Base-by-base conservation (phyloP, 208 protist genomes). In the Porcisia hertigi region DNA sequence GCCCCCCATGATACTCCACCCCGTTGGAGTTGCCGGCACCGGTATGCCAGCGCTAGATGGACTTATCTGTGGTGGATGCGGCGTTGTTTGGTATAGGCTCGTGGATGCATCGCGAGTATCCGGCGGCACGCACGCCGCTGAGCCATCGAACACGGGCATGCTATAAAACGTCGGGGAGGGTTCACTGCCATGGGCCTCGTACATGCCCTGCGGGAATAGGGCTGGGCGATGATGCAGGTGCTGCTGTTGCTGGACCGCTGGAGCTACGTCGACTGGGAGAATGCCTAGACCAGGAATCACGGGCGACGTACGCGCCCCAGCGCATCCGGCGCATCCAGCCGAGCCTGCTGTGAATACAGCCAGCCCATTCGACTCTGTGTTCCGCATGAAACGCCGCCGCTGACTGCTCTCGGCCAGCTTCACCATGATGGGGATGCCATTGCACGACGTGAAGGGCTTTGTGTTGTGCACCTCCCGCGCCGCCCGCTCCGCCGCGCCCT, bases 381-480 rank as follows among this genome's bases (percentile, higher is more conserved):
- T 81, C 30, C 65, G 66, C 23, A 52, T 53, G 41, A 73, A 76
- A 6, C 77, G 77, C 3, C 77, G 71, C 3, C 75, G 75, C 69
- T 84, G 71, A 52, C 75, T 79, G 74, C 81, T 87, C 64, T 90
- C 86, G 1, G 88, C 85, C 3, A 92, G 79, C 74, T 92, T 93
- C 14, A 91, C 80, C 88, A 93, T 87, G 41, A 93, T 76, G 23
- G 88, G 88, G 23, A 93, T 82, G 62, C 81, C 80, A 52, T 83
- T 75, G 78, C 86, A 89, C 25, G 69, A 74, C 34, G 71, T 57
- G 36, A 93, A 91, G 16, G 86, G 86, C 65, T 63, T 69, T 52
- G 88, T 87, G 79, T 90, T 88, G 82, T 93, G 88, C 52, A 91
- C 65, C 65, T 69, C 86, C 63, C 64, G 53, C 30, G 85, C 87